phyloP scores from a whole-genome alignment of 345 rosid genomes.

The Eutrema heterophyllum region DNA sequence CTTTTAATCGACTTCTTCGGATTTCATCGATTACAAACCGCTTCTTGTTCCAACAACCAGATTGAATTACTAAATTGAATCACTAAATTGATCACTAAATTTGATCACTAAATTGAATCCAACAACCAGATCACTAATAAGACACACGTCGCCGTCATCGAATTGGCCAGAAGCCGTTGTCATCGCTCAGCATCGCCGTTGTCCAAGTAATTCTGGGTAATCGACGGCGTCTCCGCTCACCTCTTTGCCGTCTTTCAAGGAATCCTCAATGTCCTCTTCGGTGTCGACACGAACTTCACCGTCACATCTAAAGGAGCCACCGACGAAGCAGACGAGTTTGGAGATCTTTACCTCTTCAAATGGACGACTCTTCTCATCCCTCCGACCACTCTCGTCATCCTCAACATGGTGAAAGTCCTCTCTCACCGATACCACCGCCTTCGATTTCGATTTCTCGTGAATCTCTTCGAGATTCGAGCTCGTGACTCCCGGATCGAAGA shows the following conservation, averaged over 20 bases:
- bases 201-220: slow-evolving; percentile 82
- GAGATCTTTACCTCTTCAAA: slow-evolving; percentile 92
- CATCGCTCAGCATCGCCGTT: too few species aligned
- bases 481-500: slow-evolving; percentile 71
- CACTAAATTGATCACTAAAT: too few species aligned
- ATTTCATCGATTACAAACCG: too few species aligned
- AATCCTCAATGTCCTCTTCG: slow-evolving; percentile 89
- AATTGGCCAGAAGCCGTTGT: too few species aligned
- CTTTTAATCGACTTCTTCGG: too few species aligned
- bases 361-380: slow-evolving; percentile 98
- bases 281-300: slow-evolving; percentile 92
- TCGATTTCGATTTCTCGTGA: neutral
- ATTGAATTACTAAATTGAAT: too few species aligned
- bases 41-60: too few species aligned
- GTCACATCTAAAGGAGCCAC: slow-evolving; percentile 84
- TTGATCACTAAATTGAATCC: too few species aligned
- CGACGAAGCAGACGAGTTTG: slow-evolving; percentile 56
- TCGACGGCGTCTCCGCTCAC: slow-evolving; percentile 93
- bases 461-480: slow-evolving; percentile 55
- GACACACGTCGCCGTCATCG: too few species aligned
- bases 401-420: slow-evolving; percentile 83
- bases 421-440: slow-evolving; percentile 54
- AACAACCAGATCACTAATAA: too few species aligned
- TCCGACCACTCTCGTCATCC: slow-evolving; percentile 84
- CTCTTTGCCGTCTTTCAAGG: slow-evolving; percentile 96